Percentiles rank a stretch among this genome's conserved stretches.
phyloP scores from a whole-genome alignment of 2,329 filamentous ascomycete genomes.

The Xylariaceae sp. region DNA sequence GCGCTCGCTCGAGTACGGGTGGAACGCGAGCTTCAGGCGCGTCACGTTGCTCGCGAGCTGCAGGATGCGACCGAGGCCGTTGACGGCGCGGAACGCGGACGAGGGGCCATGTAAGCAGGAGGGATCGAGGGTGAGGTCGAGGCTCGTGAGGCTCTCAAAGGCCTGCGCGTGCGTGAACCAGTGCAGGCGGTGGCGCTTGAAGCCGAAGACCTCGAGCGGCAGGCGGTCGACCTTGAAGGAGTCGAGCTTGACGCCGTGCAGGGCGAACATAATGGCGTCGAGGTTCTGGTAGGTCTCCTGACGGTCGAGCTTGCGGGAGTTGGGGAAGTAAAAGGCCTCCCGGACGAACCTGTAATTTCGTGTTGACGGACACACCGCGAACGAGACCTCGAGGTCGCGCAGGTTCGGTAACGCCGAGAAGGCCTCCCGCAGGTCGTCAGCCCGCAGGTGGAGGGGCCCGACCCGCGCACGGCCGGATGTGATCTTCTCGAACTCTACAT shows the following conservation, averaged over 20 bases:
- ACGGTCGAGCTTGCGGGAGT: constrained; percentile 38
- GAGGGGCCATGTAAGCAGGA: constrained; percentile 35
- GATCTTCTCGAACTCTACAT: constrained; percentile 35
- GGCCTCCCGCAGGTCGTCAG: constrained; percentile 35
- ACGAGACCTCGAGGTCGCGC: constrained; percentile 37
- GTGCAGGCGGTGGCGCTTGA: constrained; percentile 34
- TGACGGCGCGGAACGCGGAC: constrained; percentile 37
- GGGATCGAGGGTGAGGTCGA: constrained; percentile 39
- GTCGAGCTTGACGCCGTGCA: constrained; percentile 34
- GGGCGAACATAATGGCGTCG: constrained; percentile 36
- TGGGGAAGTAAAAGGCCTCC: constrained; percentile 36
- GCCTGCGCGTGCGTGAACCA: constrained; percentile 40
- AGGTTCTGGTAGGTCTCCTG: constrained; percentile 36
- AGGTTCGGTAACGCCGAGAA: constrained; percentile 39
- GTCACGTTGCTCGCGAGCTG: constrained; percentile 36
- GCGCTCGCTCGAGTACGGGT: constrained; percentile 35
- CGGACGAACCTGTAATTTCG: constrained; percentile 36
- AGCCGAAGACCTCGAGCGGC: constrained; percentile 40
- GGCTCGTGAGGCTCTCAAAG: constrained; percentile 37
- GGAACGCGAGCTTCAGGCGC: constrained; percentile 39
- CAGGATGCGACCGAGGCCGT: constrained; percentile 40
- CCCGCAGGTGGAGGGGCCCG: constrained; percentile 35
- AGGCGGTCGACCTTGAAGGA: constrained; percentile 41
- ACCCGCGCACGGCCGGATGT: constrained; percentile 32
- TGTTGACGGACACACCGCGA: constrained; percentile 35